Base-by-base conservation (phyloP, 345 rosid species). In the Hibiscus syriacus region DNA sequence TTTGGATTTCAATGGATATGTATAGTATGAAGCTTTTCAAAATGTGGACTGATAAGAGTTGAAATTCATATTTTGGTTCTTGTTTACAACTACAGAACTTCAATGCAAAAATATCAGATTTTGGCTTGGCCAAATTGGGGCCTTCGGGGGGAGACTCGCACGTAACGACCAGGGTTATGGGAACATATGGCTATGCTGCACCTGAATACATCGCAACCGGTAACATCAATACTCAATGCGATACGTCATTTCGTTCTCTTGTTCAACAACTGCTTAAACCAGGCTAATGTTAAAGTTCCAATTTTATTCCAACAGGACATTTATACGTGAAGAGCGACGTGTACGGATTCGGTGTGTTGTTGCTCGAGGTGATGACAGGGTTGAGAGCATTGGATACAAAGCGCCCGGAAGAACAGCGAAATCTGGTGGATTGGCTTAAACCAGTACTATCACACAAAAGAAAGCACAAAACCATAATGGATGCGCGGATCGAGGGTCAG, bases 151-250 rank as follows among this genome's bases (percentile, higher is more conserved):
- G 72, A 66, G 80, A 82, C 9, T 77, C 92, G 8, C 89, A 85
- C 55, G 80, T 80, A 43, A 69, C 77, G 4, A 82, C 84, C 43
- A 39, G 77, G 56, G 46, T 78, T 27, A 78, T 74, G 79, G 86
- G 86, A 58, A 78, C 84, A 2, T 70, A 76, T 46, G 86, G 84
- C 13, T 84, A 89, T 30, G 88, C 80, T 52, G 95, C 92, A 66
- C 90, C 90, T 0, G 95, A 89, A 69, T 86, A 85, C 43, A 56
- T 89, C 70, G 85, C 92, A 30, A 86, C 90, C 65, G 90, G 95
- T 67, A 30, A 23, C 6, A 20, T 3, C 17, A 12, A 49, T 43
- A 26, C 23, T 3, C 17, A 12, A 49, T 43, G 14, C 23, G 26
- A 38, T 39, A 38, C 6, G 2, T 3, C 30, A 30, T 36, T 26